Base-by-base conservation (phyloP, 2,329 filamentous ascomycete species). In the Lachnellula subtilissima region DNA sequence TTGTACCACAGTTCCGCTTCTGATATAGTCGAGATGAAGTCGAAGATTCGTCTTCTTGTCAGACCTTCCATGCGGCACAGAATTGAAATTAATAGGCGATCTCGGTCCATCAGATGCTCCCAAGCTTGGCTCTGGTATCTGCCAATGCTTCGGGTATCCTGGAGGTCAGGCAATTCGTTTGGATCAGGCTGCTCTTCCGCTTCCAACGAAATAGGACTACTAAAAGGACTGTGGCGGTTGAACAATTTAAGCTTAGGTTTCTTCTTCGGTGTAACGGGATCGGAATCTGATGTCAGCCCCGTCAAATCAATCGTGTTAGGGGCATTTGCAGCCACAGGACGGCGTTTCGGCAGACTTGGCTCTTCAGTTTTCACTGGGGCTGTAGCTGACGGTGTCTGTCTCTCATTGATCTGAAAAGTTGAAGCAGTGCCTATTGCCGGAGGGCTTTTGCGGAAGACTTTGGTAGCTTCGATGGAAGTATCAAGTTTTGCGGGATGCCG, bases 51-150 rank as follows among this genome's bases (percentile, higher is more conserved):
- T 8, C 22, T 25, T 40, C 57, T 53, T 39, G 23, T 43, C 35
- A 17, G 19, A 25, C 32, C 40, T 12, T 54, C 45, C 48, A 74
- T 65, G 11, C 72, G 67, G 7, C 62, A 56, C 1, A 80, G 62
- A 2, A 73, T 59, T 51, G 76, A 75, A 49, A 77, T 72, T 22
- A 80, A 59, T 1, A 78, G 64, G 5, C 75, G 71, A 40, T 74
- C 72, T 11, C 54, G 56, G 50, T 70, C 65, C n/a, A 36, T 17
- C 17, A 56, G 35, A 8, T 58, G 57, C 36, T 54, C 50, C 65
- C 64, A 70, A 17, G 45, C 47, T 7, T 53, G 36, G 48, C 59
- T 61, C 2, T 53, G 51, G 48, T 56, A 63, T 43, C 54, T 55
- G 9, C 64, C 58, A 54, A 69, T 67, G 12, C 57, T 56, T 8